Percentiles rank a stretch among this genome's conserved stretches.
Evolutionary conservation across 345 rosid genomes (phyloP).

Genomic region (Syzygium jambos): DNA sequence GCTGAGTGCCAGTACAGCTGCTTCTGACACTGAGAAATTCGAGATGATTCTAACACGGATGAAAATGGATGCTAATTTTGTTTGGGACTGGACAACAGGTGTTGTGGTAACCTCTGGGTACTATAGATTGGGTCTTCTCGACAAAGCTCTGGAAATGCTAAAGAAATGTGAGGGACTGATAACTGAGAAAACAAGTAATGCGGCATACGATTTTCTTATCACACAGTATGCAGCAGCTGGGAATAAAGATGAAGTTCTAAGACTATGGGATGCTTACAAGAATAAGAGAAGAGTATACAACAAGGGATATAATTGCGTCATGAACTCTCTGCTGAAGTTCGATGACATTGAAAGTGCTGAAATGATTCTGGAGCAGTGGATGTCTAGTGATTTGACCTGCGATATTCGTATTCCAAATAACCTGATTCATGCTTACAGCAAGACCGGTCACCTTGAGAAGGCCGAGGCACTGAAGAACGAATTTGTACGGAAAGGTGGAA

Average conservation of each 20-base stretch:
- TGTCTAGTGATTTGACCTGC: neutral
- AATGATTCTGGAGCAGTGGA: conserved; percentile 31
- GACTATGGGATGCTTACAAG: conserved; percentile 31
- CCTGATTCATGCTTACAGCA: conserved; percentile 16
- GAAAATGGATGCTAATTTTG: conserved; percentile 17
- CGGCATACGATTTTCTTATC: conserved; percentile 11
- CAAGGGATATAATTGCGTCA: conserved; percentile 5
- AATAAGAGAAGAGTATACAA: conserved; percentile 3
- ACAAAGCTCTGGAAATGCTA: conserved; percentile 21
- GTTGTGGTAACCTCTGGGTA: conserved; percentile 8
- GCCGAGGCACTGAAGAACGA: conserved; percentile 12
- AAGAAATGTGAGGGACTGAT: conserved; percentile 21
- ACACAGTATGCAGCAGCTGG: conserved; percentile 20
- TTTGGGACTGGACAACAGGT: conserved; percentile 10
- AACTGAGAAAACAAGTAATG: neutral
- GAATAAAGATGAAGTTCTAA: conserved; percentile 28
- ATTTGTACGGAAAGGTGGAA: conserved; percentile 7
- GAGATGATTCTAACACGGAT: conserved; percentile 9
- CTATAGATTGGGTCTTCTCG: conserved; percentile 8
- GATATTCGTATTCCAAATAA: conserved; percentile 19
- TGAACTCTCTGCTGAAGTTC: conserved; percentile 20
- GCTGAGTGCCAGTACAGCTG: conserved; percentile 18
- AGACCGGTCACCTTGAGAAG: conserved; percentile 20
- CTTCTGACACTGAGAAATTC: conserved; percentile 13
- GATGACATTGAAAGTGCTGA: conserved; percentile 35